phyloP scores from a whole-genome alignment of 2,329 filamentous ascomycete species.

The Sarocladiaceae sp. region DNA sequence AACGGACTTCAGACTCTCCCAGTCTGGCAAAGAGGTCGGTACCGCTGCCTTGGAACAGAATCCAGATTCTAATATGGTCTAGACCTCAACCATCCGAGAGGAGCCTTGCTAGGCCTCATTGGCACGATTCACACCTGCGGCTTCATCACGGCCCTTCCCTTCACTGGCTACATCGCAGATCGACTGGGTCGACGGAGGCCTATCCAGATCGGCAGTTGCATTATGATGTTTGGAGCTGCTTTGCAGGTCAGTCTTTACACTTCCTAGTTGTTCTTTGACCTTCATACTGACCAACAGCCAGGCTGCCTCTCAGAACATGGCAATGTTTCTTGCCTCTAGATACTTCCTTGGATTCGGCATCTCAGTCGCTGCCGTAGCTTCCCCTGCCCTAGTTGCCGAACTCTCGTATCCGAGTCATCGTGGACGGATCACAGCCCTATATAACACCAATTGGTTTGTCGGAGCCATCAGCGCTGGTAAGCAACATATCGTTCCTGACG shows the following conservation, averaged over 20 bases:
- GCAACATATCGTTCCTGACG: no score
- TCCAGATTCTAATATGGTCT: no score
- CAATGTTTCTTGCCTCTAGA: slow-evolving; percentile 27
- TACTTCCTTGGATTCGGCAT: slow-evolving; percentile 26
- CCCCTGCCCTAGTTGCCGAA: slow-evolving; percentile 26
- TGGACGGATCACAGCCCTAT: slow-evolving; percentile 17
- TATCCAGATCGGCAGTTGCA: no score
- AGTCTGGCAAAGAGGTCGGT: slow-evolving; percentile 28
- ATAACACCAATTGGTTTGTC: slow-evolving; percentile 33
- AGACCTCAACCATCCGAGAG: neutral
- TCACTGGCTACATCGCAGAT: no score
- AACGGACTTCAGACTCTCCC: slow-evolving; percentile 32
- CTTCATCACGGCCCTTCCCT: no score
- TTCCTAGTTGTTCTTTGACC: slow-evolving; percentile 15
- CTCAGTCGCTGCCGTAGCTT: slow-evolving; percentile 22
- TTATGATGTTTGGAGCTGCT: no score
- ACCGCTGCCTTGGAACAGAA: no score
- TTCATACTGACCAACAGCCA: slow-evolving; percentile 24
- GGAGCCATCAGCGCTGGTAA: slow-evolving; percentile 32
- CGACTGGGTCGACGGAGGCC: no score
- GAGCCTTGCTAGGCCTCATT: no score
- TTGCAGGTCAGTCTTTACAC: no score
- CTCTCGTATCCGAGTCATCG: slow-evolving; percentile 28
- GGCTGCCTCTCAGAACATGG: slow-evolving; percentile 26
- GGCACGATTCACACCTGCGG: no score